Percentiles rank a stretch among this genome's conserved stretches.
These are phyloP conservation scores for Balakata baccata DNA, from an alignment of 345 rosid species.

Conservation along the genomic window DNA sequence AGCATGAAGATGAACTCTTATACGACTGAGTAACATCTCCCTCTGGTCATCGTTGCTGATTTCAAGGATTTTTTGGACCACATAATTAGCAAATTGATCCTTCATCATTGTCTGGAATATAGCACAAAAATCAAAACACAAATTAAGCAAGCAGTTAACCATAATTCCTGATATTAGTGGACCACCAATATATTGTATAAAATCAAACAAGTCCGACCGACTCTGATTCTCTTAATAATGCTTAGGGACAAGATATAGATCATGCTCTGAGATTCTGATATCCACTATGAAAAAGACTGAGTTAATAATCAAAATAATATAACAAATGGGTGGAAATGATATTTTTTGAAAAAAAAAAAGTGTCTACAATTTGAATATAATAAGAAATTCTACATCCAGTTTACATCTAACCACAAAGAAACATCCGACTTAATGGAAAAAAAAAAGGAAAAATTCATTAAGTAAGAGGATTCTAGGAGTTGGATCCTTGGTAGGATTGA, in stretches of 20 bases:
- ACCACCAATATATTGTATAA: background rate
- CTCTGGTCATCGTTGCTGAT: conserved; percentile 63
- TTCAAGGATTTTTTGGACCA: conserved; percentile 91
- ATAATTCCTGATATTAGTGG: background rate
- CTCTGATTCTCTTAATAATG: background rate
- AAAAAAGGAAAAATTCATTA: background rate
- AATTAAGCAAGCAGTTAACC: too few species aligned
- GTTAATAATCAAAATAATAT: background rate
- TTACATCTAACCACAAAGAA: background rate
- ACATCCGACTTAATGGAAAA: background rate
- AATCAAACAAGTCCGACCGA: background rate
- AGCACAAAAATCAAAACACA: conserved; percentile 10
- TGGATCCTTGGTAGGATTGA: background rate
- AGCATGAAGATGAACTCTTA: conserved; percentile 69
- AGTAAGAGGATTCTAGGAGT: background rate
- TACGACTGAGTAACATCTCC: conserved; percentile 55
- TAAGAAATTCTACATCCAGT: background rate
- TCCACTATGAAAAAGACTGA: background rate
- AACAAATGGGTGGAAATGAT: background rate
- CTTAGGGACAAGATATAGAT: background rate
- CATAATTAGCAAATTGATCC: conserved; percentile 95
- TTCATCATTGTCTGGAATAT: conserved; percentile 81
- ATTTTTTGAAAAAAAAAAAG: background rate
- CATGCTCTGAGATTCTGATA: background rate
- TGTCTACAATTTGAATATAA: background rate